phyloP scores from a whole-genome alignment of 2,329 filamentous ascomycete genomes.

The Blastomyces percursus region DNA sequence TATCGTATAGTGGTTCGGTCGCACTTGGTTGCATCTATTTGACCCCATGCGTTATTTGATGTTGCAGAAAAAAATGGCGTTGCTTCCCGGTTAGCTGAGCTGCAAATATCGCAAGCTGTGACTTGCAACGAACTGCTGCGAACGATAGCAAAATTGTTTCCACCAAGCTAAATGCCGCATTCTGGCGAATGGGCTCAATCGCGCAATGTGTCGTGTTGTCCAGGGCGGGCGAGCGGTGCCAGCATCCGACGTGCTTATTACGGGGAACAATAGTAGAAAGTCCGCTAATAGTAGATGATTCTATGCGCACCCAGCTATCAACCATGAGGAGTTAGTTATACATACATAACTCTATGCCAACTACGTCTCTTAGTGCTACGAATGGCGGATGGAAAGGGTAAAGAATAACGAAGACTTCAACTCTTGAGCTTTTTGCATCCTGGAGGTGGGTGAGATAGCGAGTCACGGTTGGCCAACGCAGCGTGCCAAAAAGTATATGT shows the following conservation, averaged over 20 bases:
- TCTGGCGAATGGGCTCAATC: background rate
- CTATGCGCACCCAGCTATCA: background rate
- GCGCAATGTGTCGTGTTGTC: background rate
- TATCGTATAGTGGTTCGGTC: background rate
- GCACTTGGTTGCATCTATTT: background rate
- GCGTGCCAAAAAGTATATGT: background rate
- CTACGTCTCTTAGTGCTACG: background rate
- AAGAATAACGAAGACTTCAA: background rate
- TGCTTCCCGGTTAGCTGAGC: background rate
- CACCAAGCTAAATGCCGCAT: background rate
- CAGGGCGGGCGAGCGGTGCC: background rate
- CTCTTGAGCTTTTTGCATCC: background rate
- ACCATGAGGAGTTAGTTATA: background rate
- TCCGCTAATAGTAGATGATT: background rate
- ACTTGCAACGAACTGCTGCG: slow-evolving; percentile 5
- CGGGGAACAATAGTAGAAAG: background rate
- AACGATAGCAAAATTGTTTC: background rate
- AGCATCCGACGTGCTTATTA: background rate
- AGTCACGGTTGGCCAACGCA: slow-evolving; percentile 2
- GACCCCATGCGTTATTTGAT: background rate
- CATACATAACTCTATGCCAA: background rate
- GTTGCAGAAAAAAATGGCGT: background rate
- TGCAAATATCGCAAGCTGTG: background rate
- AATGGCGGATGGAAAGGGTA: background rate
- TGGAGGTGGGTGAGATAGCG: background rate